A percentile compares a stretch with the other conserved stretches of the same genome.
These are phyloP conservation scores for Colletotrichum camelliae DNA, from an alignment of 2,329 filamentous ascomycete genomes.

Conservation along the genomic window DNA sequence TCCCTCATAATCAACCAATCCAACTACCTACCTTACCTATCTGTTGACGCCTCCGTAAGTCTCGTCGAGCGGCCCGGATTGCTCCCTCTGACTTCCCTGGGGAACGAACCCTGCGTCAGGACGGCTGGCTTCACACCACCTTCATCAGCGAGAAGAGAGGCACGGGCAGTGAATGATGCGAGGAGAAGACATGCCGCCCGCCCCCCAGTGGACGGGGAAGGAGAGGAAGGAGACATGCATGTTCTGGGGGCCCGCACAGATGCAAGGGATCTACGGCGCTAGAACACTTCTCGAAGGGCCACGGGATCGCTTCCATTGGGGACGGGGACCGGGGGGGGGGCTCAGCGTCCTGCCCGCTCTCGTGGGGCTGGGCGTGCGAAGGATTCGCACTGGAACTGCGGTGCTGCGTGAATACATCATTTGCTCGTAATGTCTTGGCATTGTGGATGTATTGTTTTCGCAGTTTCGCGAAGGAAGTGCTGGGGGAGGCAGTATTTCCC, in stretches of 20 bases:
- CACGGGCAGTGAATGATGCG: background rate
- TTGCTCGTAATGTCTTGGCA: background rate
- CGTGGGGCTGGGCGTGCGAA: background rate
- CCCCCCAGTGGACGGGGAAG: background rate
- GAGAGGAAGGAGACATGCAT: background rate
- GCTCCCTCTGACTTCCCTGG: background rate
- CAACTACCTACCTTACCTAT: background rate
- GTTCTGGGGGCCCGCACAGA: background rate
- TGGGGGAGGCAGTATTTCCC: background rate
- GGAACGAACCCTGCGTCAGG: background rate
- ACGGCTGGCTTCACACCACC: background rate
- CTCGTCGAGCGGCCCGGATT: background rate
- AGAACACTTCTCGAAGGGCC: constrained; percentile 7
- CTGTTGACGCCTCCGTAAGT: background rate
- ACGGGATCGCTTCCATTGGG: background rate
- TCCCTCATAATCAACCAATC: background rate
- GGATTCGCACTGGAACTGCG: background rate
- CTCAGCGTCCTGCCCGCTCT: background rate
- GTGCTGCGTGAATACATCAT: background rate
- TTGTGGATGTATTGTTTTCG: background rate
- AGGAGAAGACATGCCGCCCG: background rate
- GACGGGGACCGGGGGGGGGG: background rate
- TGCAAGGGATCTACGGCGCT: constrained; percentile 1
- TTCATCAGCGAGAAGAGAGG: background rate
- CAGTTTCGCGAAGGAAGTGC: background rate